Evolutionary conservation across 257 asterid genomes (phyloP).

Genomic region (Solanum sejunctum): DNA sequence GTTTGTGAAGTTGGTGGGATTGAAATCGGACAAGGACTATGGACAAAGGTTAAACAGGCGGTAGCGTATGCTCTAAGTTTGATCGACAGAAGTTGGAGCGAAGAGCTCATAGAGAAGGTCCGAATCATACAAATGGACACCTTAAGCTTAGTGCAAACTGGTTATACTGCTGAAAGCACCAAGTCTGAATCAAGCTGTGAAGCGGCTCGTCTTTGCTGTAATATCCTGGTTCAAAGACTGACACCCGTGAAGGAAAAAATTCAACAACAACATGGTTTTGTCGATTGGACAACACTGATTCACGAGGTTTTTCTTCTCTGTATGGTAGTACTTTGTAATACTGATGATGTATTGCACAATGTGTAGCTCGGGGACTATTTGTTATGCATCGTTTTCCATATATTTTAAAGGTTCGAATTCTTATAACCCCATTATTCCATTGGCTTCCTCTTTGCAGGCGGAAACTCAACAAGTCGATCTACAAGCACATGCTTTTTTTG

Average conservation of each 20-base stretch:
- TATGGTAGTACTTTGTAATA: background rate
- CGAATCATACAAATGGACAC: slow-evolving; percentile 66
- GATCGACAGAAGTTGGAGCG: slow-evolving; percentile 31
- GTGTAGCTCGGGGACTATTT: background rate
- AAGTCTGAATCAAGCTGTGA: slow-evolving; percentile 73
- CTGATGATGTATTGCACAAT: background rate
- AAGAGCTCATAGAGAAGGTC: slow-evolving; percentile 42
- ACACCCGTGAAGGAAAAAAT: slow-evolving; percentile 29
- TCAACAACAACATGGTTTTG: slow-evolving; percentile 34
- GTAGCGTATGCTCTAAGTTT: slow-evolving; percentile 47
- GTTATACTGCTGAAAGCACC: slow-evolving; percentile 61
- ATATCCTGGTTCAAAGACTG: slow-evolving; percentile 44
- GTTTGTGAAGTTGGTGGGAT: slow-evolving; percentile 72
- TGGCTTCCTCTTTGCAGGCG: slow-evolving; percentile 26
- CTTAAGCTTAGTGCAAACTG: slow-evolving; percentile 58
- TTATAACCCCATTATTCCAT: background rate
- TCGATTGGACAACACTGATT: slow-evolving; percentile 48
- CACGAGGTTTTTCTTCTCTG: slow-evolving; percentile 25
- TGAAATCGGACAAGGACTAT: slow-evolving; percentile 71
- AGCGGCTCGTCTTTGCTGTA: slow-evolving; percentile 60
- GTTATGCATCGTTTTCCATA: background rate
- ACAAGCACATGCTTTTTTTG: slow-evolving; percentile 35
- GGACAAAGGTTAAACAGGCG: slow-evolving; percentile 64
- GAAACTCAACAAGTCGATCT: slow-evolving; percentile 23
- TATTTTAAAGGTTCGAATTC: background rate